Evolutionary conservation across 768 basidiomycete genomes (phyloP).

Genomic region (Clathrus columnatus): DNA sequence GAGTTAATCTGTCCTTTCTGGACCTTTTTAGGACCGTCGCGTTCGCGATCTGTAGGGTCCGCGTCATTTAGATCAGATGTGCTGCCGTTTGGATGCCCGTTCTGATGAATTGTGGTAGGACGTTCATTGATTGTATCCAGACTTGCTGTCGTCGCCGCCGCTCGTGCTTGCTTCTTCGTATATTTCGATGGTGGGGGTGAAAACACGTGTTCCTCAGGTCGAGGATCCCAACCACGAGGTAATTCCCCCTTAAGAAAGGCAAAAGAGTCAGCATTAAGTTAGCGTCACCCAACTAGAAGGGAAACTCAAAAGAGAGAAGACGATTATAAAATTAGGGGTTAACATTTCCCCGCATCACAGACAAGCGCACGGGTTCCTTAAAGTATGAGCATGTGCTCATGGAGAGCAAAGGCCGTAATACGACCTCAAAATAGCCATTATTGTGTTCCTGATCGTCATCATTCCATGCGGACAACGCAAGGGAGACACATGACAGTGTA

Average conservation of each 20-base stretch:
- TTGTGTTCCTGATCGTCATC: not conserved
- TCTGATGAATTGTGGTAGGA: slow-evolving; percentile 18
- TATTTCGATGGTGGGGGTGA: slow-evolving; percentile 1
- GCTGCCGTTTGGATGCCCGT: not conserved
- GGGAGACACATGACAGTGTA: not conserved
- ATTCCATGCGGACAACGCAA: not conserved
- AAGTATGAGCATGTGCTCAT: too few relatives aligned
- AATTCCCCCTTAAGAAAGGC: slow-evolving; percentile 4
- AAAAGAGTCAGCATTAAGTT: not conserved
- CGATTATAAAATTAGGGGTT: not conserved
- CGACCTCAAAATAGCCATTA: not conserved
- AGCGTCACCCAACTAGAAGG: too few relatives aligned
- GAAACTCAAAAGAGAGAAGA: not conserved
- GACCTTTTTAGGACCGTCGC: slow-evolving; percentile 51
- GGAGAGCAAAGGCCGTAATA: not conserved
- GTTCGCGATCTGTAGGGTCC: slow-evolving; percentile 3
- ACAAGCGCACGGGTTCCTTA: not conserved
- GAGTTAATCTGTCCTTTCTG: slow-evolving; percentile 86
- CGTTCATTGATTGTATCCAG: slow-evolving; percentile 72
- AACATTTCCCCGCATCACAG: not conserved
- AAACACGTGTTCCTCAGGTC: slow-evolving; percentile 8
- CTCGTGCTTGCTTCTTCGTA: slow-evolving; percentile 22
- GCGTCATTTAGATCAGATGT: slow-evolving; percentile 2
- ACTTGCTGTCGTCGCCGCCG: slow-evolving; percentile 36
- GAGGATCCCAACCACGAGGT: slow-evolving; percentile 8